Evolutionary conservation across 1,139 yeast genomes (phyloP).

Genomic region (Magnusiomyces suaveolens): DNA sequence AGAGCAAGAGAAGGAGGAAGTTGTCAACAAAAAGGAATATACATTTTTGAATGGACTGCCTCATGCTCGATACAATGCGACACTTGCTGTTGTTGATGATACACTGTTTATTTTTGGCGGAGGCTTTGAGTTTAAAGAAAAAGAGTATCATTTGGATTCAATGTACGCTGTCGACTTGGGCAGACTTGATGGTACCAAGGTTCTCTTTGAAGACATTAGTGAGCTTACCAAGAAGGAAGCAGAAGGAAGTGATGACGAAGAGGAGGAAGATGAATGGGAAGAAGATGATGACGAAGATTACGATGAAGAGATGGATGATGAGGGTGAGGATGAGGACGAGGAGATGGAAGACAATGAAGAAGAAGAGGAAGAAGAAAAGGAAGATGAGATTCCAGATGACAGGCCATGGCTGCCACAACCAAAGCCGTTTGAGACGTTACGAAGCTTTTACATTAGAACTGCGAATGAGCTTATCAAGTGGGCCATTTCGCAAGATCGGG

Average conservation of each 20-base stretch:
- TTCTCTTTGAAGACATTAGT: slow-evolving; percentile 77
- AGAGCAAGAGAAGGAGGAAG: slow-evolving; percentile 30
- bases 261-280: slow-evolving; percentile 53
- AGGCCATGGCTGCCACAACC: slow-evolving; percentile 98
- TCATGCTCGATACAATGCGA: slow-evolving; percentile 81
- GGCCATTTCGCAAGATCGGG: slow-evolving; percentile 65
- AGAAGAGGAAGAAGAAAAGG: slow-evolving; percentile 50
- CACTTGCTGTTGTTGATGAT: slow-evolving; percentile 81
- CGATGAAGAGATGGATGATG: slow-evolving; percentile 46
- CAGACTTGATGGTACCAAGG: slow-evolving; percentile 77
- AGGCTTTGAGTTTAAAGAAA: slow-evolving; percentile 78
- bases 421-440: slow-evolving; percentile 78
- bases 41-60: slow-evolving; percentile 57
- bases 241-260: slow-evolving; percentile 46
- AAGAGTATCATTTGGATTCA: slow-evolving; percentile 74
- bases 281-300: slow-evolving; percentile 60
- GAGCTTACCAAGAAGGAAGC: slow-evolving; percentile 51
- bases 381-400: slow-evolving; percentile 59
- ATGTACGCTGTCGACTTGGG: slow-evolving; percentile 80
- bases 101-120: slow-evolving; percentile 85
- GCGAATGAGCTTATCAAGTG: slow-evolving; percentile 84
- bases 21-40: slow-evolving; percentile 41
- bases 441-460: slow-evolving; percentile 77
- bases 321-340: slow-evolving; percentile 45
- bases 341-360: slow-evolving; percentile 54